Evolutionary conservation across 2,329 filamentous ascomycete species (phyloP), one percentile per base, ranked within the genome.

Genomic region (Colletotrichum eremochloae): DNA sequence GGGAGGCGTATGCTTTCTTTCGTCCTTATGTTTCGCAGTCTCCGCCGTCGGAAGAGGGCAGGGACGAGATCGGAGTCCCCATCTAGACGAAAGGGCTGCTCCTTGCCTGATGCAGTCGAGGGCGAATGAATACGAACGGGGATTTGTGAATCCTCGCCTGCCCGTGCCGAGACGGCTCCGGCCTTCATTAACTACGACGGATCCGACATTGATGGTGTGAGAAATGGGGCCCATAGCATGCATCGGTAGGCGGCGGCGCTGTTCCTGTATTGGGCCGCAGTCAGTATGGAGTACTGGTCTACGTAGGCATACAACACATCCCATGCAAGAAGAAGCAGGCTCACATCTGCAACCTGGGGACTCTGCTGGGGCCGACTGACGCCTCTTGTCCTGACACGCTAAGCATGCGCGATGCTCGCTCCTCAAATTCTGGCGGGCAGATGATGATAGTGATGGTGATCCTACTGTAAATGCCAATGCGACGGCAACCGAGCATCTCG

Each of bases 401-500:
- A 11, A 42, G 42, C 31, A 33, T 60, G 44, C 40, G 55, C 66
- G 48, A 48, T 18, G 66, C 24, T 52, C 50, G 50, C 52, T 36
- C 63, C 29, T 40, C 50, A 56, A n/a, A 58, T 38, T 42, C 20
- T 46, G 50, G 29, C 24, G 50, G 20, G 38, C 24, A 44, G 31
- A 24, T 52, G 29, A 67, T 52, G n/a, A 57, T 38, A 29, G 53
- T 18, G 38, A 18, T 60, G 44, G 42, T 72, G 52, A 48, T 63
- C 46, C 46, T 58, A 33, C 46, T 67, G 71, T 63, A 73, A 53
- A 63, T 73, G 67, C 55, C 61, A 70, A 70, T 65, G 67, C 44
- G 60, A 67, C 60, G 36, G 70, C 56, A 70, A 53, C 64, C 48
- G 56, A 48, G 71, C 55, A 68, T 72, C 61, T 61, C 46, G 64